Percentiles rank a stretch among this genome's conserved stretches.
phyloP scores from a whole-genome alignment of 2,329 filamentous ascomycete species.

The Nothopassalora personata region DNA sequence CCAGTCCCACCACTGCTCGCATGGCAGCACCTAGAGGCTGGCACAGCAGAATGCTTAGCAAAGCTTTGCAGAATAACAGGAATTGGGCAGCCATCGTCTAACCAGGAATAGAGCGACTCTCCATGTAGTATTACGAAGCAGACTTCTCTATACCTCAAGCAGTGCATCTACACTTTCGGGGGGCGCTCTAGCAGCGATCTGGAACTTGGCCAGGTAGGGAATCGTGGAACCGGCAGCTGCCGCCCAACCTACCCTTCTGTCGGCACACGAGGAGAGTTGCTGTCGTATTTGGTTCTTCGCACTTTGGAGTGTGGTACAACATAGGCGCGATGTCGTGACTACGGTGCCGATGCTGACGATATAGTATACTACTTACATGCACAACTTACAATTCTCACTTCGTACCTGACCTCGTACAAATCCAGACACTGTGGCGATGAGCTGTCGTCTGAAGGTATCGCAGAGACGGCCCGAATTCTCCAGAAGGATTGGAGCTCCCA shows the following conservation, averaged over 20 bases:
- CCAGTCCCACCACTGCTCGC: not conserved
- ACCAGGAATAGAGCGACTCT: not conserved
- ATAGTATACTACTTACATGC: not conserved
- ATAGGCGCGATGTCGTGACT: not conserved
- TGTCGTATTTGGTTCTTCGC: not conserved
- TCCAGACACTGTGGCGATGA: not conserved
- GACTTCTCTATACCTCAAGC: not conserved
- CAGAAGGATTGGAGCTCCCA: not conserved
- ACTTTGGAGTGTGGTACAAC: not conserved
- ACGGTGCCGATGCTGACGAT: not conserved
- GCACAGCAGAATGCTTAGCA: not conserved
- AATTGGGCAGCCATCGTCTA: not conserved
- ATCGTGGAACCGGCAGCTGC: not conserved
- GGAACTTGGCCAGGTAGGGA: not conserved
- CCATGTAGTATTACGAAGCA: not conserved
- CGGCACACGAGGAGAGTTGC: not conserved
- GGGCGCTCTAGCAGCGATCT: slow-evolving; percentile 1
- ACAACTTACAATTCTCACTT: not conserved
- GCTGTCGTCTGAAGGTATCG: not conserved
- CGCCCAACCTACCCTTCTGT: not conserved
- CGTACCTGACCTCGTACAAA: not conserved
- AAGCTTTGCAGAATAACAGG: not conserved
- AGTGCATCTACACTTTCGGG: not conserved
- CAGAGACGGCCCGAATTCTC: not conserved
- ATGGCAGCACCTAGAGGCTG: not conserved